Conservation (phyloP, 148 eudicot species). For the Chenopodium album region DNA sequence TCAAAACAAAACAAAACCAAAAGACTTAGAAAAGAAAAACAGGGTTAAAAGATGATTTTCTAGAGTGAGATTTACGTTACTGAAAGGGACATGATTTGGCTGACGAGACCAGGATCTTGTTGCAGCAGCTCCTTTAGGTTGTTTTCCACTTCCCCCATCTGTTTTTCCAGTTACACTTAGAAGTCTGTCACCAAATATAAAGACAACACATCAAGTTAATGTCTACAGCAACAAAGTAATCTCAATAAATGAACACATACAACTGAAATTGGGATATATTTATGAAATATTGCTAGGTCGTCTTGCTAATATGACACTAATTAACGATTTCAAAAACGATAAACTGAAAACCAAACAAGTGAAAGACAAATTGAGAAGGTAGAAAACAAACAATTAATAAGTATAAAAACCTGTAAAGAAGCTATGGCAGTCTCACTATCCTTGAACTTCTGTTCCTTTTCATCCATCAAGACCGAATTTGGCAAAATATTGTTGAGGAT, state of each 20-base stretch:
- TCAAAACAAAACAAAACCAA: background rate
- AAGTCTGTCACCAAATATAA: conserved; percentile 48
- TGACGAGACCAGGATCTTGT: conserved; percentile 91
- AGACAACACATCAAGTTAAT: background rate
- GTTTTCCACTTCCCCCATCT: conserved; percentile 76
- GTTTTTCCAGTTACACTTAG: conserved; percentile 95
- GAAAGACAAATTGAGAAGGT: background rate
- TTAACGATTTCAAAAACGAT: background rate
- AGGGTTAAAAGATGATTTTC: background rate
- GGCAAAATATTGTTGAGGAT: conserved; percentile 31
- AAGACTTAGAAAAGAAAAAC: background rate
- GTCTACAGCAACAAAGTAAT: background rate
- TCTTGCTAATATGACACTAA: background rate
- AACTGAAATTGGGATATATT: background rate
- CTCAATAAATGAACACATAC: background rate
- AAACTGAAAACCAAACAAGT: background rate
- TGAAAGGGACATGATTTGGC: conserved; percentile 97
- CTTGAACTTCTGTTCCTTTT: conserved; percentile 76
- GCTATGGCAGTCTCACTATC: conserved; percentile 79
- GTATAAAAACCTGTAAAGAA: conserved; percentile 64
- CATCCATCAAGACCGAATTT: conserved; percentile 68
- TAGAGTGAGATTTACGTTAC: conserved; percentile 33
- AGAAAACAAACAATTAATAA: background rate
- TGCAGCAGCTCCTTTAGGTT: conserved; percentile 87
- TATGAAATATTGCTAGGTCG: background rate